These are phyloP conservation scores for Candida arabinofermentans DNA, from an alignment of 805 yeast genomes.

Conservation along the genomic window DNA sequence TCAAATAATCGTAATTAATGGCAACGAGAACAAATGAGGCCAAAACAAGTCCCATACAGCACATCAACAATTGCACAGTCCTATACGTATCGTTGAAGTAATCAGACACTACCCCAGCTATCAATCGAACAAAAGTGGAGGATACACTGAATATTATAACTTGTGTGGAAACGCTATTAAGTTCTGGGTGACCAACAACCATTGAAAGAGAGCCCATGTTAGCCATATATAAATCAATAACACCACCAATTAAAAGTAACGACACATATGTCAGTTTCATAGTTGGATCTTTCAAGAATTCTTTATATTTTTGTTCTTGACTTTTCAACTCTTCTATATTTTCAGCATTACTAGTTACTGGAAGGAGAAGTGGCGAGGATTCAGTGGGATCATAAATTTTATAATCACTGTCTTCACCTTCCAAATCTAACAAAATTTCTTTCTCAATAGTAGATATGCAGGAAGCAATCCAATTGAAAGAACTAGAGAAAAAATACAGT, in stretches of 20 bases:
- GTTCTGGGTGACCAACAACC: slow-evolving; percentile 25
- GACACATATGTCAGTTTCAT: slow-evolving; percentile 63
- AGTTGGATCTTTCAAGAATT: slow-evolving; percentile 44
- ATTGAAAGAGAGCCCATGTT: slow-evolving; percentile 68
- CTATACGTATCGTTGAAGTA: slow-evolving; percentile 30
- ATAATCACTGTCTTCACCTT: slow-evolving; percentile 11
- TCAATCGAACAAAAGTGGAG: slow-evolving; percentile 65
- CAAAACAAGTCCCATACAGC: slow-evolving; percentile 7
- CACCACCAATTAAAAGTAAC: slow-evolving; percentile 70
- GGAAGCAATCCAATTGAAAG: slow-evolving; percentile 57
- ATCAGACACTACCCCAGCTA: slow-evolving; percentile 66
- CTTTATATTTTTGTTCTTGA: neutral
- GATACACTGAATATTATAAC: slow-evolving; percentile 58
- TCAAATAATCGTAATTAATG: slow-evolving; percentile 7
- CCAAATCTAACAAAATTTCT: slow-evolving; percentile 35
- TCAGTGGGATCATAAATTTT: neutral
- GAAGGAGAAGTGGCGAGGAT: neutral
- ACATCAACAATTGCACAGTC: slow-evolving; percentile 5
- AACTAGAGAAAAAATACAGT: slow-evolving; percentile 51
- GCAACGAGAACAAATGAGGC: slow-evolving; percentile 14
- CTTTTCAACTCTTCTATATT: neutral
- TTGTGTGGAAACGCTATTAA: slow-evolving; percentile 35
- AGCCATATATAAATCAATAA: slow-evolving; percentile 79
- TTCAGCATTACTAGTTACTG: neutral
- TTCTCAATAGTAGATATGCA: slow-evolving; percentile 55